These are phyloP conservation scores for Bauhinia variegata DNA, from an alignment of 306 rosid genomes.

Conservation along the genomic window DNA sequence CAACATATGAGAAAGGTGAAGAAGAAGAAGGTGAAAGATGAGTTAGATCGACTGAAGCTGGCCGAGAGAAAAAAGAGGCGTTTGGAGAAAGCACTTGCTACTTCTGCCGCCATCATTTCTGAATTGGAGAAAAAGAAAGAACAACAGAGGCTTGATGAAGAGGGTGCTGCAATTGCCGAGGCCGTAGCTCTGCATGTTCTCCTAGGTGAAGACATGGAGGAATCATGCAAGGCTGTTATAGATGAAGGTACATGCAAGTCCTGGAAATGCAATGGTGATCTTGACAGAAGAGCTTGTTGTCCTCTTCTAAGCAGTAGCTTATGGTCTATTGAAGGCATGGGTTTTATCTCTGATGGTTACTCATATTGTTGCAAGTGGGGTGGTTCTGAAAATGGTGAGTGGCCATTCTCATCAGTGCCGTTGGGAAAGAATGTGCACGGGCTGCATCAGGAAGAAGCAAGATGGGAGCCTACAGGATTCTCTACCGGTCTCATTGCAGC, in stretches of 20 bases:
- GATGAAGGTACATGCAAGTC: constrained; percentile 53
- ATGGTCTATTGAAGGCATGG: no score
- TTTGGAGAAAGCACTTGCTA: constrained; percentile 96
- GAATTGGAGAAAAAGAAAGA: constrained; percentile 98
- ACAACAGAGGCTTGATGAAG: constrained; percentile 96
- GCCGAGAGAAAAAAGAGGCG: constrained; percentile 98
- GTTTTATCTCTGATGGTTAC: constrained; percentile 62
- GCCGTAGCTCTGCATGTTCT: constrained; percentile 96
- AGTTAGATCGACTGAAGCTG: constrained; percentile 90
- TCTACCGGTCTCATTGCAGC: constrained; percentile 88
- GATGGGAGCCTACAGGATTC: no score
- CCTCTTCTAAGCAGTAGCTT: constrained; percentile 56
- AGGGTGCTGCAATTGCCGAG: constrained; percentile 98
- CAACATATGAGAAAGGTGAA: constrained; percentile 87
- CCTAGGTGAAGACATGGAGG: constrained; percentile 81
- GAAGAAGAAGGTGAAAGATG: constrained; percentile 97
- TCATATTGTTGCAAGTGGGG: constrained; percentile 53
- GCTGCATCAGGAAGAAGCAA: constrained; percentile 50
- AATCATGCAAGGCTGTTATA: constrained; percentile 60
- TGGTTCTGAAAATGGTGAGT: constrained; percentile 51
- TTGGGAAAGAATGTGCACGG: constrained; percentile 41
- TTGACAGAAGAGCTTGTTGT: constrained; percentile 52
- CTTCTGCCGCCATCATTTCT: constrained; percentile 97
- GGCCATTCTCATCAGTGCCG: constrained; percentile 59
- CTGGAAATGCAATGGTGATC: constrained; percentile 59